These are phyloP conservation scores for Xylaria grammica DNA, from an alignment of 495 filamentous ascomycete genomes.

Conservation along the genomic window DNA sequence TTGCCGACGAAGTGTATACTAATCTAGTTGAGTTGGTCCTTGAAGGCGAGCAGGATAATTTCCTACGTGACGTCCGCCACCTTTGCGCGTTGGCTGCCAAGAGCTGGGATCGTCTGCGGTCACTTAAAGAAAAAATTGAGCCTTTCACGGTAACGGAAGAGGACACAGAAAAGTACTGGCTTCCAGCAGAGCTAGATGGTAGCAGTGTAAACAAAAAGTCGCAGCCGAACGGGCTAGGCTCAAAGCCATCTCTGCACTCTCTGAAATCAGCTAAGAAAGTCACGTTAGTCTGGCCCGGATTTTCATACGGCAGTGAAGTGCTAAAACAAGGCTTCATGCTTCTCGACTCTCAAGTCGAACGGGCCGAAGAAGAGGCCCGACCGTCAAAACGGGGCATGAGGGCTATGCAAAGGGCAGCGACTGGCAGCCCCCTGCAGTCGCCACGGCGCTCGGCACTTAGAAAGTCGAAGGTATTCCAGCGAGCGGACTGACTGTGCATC, in stretches of 20 bases:
- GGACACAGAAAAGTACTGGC: slow-evolving; percentile 17
- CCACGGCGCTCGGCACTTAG: not conserved
- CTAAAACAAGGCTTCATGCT: slow-evolving; percentile 24
- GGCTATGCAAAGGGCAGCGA: not conserved
- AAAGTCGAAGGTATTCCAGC: slow-evolving; percentile 1
- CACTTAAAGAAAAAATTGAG: slow-evolving; percentile 15
- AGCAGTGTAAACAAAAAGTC: not conserved
- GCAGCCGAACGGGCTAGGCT: not conserved
- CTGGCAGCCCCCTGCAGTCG: not conserved
- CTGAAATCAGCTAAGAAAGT: slow-evolving; percentile 4
- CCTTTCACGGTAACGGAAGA: slow-evolving; percentile 14
- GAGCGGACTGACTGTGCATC: slow-evolving; percentile 14
- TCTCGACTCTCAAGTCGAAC: slow-evolving; percentile 7
- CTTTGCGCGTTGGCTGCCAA: slow-evolving; percentile 3
- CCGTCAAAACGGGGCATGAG: slow-evolving; percentile 11
- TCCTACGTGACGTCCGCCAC: not conserved
- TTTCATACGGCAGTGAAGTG: slow-evolving; percentile 12
- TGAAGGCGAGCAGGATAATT: not conserved
- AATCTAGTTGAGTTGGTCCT: not conserved
- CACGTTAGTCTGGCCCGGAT: slow-evolving; percentile 16
- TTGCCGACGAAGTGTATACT: not conserved
- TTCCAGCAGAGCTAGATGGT: slow-evolving; percentile 14
- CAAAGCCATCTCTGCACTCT: slow-evolving; percentile 8
- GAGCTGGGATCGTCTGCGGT: slow-evolving; percentile 9
- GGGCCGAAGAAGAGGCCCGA: not conserved